Base-by-base conservation (phyloP, 768 basidiomycete genomes). In the Coprinellus micaceus region DNA sequence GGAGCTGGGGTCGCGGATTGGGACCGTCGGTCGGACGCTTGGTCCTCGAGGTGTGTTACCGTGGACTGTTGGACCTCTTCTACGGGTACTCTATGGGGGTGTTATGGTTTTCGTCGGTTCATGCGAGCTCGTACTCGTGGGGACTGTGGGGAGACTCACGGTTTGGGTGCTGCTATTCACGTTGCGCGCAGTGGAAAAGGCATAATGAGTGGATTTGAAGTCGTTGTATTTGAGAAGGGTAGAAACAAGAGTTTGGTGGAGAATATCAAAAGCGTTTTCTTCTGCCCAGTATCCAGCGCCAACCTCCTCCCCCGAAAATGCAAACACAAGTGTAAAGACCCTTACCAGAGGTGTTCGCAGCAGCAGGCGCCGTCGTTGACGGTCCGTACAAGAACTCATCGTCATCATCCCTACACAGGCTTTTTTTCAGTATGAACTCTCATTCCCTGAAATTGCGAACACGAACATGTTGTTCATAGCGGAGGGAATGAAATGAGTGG, bases 301-400 rank as follows among this genome's bases (percentile, higher is more conserved):
- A 28, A 15, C 10, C 12, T 22, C 21, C 2, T 37, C n/a, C n/a
- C n/a, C n/a, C n/a, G n/a, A n/a, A n/a, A n/a, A n/a, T n/a, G n/a
- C n/a, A n/a, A n/a, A n/a, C n/a, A n/a, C n/a, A n/a, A n/a, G n/a
- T n/a, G n/a, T n/a, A 49, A 37, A 39, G 49, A 58, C 54, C 41
- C 45, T 59, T 59, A 57, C 58, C 56, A 59, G 53, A 48, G 40
- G 57, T 57, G 52, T n/a, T n/a, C n/a, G 61, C 40, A 26, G 60
- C 66, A 48, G 69, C 56, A 53, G 71, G 66, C 43, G 72, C 57
- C 57, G 67, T 65, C 9, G 73, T 61, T 41, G 82, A 73, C 57
- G 80, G 79, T 56, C 89, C 89, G 63, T 90, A 91, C 60, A 90
- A 72, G 67, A 87, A 89, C 24, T 88, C 87, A 69, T 91, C 88